These are phyloP conservation scores for Penicillium concentricum DNA, from an alignment of 2,329 filamentous ascomycete species.

Conservation along the genomic window DNA sequence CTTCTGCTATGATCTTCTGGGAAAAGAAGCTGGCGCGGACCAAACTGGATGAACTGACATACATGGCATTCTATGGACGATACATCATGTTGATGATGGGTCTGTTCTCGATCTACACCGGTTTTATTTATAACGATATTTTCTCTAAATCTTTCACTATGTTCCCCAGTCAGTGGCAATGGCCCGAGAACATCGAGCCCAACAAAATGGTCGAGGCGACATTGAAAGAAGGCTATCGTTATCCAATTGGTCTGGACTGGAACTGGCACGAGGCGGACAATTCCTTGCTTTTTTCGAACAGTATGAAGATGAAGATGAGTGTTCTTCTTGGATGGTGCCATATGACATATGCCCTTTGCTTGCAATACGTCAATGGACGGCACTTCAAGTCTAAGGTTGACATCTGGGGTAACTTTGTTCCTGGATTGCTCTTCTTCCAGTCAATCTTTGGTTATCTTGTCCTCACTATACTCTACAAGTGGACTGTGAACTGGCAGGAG, in stretches of 20 bases:
- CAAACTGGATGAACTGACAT: constrained; percentile 95
- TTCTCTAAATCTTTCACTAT: constrained; percentile 92
- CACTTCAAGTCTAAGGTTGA: constrained; percentile 95
- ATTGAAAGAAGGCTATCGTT: constrained; percentile 75
- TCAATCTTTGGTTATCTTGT: constrained; percentile 97
- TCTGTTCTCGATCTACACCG: constrained; percentile 93
- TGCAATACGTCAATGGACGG: constrained; percentile 87
- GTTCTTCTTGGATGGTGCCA: constrained; percentile 86
- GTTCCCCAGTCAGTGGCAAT: constrained; percentile 89
- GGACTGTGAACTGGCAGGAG: constrained; percentile 82
- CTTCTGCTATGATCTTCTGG: constrained; percentile 92
- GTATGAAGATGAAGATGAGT: constrained; percentile 99
- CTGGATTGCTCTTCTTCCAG: constrained; percentile 99
- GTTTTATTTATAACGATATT: constrained; percentile 94
- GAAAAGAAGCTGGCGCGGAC: constrained; percentile 78
- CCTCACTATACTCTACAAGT: constrained; percentile 94
- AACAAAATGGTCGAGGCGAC: constrained; percentile 64
- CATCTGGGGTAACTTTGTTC: constrained; percentile 95
- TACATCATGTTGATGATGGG: constrained; percentile 99
- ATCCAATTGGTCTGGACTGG: constrained; percentile 94
- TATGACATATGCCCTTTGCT: constrained; percentile 97
- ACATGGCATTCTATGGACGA: constrained; percentile 97
- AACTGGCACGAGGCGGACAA: constrained; percentile 97
- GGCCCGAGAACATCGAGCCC: constrained; percentile 66
- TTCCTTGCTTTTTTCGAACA: constrained; percentile 92